Conservation (phyloP, 257 asterid genomes). For the Galeopsis tetrahit region DNA sequence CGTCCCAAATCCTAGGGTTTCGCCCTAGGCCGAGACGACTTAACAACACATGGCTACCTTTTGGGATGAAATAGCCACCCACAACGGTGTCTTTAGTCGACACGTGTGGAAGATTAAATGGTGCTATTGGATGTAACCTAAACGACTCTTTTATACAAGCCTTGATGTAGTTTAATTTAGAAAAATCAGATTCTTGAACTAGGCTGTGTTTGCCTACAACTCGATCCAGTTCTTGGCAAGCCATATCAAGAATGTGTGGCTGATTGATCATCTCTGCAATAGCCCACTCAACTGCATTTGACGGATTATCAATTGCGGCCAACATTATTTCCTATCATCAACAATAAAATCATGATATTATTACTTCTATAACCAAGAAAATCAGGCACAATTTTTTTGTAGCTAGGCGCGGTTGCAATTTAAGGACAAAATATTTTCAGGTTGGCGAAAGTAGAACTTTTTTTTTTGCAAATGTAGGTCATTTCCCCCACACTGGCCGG, state of each 20-base stretch:
- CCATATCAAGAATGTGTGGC: neutral
- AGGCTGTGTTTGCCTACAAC: neutral
- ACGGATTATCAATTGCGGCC: neutral
- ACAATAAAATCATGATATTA: neutral
- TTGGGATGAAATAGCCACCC: neutral
- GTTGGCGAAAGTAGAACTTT: too few relatives aligned
- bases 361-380: too few relatives aligned
- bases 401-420: too few relatives aligned
- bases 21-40: neutral
- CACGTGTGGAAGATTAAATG: neutral
- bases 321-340: neutral
- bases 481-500: too few relatives aligned
- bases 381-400: too few relatives aligned
- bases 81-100: neutral
- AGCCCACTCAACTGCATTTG: neutral
- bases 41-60: neutral
- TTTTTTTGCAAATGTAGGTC: too few relatives aligned
- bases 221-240: neutral
- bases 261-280: neutral
- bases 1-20: neutral
- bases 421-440: too few relatives aligned
- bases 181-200: neutral
- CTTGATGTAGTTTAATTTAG: neutral
- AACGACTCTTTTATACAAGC: constrained; percentile 3
- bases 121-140: neutral